Conservation (phyloP, 139 green algal genomes). For the Nannochloris sp. region DNA sequence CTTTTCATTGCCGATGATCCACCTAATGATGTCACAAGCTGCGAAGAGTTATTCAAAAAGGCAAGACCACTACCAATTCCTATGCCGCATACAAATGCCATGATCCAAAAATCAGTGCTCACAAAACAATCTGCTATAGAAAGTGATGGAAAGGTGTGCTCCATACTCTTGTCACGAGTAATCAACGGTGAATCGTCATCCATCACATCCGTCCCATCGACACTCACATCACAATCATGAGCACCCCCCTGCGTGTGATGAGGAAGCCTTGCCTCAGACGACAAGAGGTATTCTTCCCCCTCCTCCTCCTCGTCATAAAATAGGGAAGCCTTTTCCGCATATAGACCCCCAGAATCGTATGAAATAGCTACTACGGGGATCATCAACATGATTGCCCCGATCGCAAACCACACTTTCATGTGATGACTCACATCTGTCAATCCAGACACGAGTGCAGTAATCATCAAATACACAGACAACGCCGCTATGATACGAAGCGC, state of each 20-base stretch:
- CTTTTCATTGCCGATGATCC: constrained; percentile 33
- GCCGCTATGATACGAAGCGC: constrained; percentile 23
- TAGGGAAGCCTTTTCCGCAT: not conserved
- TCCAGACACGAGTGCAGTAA: constrained; percentile 4
- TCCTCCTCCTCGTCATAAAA: not conserved
- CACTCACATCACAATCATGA: not conserved
- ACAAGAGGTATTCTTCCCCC: not conserved
- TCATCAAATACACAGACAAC: constrained; percentile 45
- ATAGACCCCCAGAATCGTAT: constrained; percentile 16
- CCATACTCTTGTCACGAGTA: not conserved
- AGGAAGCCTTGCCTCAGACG: not conserved
- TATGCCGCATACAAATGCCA: constrained; percentile 39
- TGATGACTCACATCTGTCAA: constrained; percentile 2
- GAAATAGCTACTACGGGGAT: constrained; percentile 32
- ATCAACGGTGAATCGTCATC: not conserved
- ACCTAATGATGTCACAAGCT: constrained; percentile 45
- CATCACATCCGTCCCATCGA: not conserved
- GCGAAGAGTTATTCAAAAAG: constrained; percentile 69
- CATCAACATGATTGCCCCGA: constrained; percentile 34
- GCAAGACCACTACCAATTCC: constrained; percentile 50
- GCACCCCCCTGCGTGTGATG: not conserved
- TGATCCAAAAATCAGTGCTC: constrained; percentile 56
- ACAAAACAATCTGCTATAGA: constrained; percentile 17
- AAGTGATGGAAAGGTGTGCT: not conserved
- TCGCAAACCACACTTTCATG: constrained; percentile 1